Percentiles rank a stretch among this genome's conserved stretches.
These are phyloP conservation scores for Metarhizium anisopliae DNA, from an alignment of 2,329 filamentous ascomycete species.

Conservation along the genomic window DNA sequence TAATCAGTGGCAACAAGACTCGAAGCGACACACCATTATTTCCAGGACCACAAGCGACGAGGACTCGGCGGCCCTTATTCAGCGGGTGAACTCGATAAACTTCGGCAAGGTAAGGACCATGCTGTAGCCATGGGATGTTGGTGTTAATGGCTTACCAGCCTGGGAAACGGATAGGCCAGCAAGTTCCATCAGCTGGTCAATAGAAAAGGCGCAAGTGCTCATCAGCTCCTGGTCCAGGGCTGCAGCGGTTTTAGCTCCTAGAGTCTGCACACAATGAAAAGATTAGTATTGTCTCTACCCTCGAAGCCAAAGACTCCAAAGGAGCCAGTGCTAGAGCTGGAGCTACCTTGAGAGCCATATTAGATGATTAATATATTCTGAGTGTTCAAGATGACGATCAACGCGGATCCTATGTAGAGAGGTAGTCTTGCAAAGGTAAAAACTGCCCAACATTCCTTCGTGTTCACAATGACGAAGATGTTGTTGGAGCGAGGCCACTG, in stretches of 20 bases:
- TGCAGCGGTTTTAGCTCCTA: conserved; percentile 79
- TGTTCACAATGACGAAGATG: background rate
- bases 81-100: conserved; percentile 80
- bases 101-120: conserved; percentile 21
- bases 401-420: background rate
- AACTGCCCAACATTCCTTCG: background rate
- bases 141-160: conserved; percentile 48
- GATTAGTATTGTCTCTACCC: background rate
- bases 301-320: background rate
- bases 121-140: background rate
- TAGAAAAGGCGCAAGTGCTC: conserved; percentile 76
- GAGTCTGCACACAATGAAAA: conserved; percentile 47
- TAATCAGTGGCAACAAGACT: background rate
- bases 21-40: conserved; percentile 47
- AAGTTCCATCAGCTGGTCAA: conserved; percentile 96
- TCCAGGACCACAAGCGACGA: conserved; percentile 85
- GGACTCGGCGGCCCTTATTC: conserved; percentile 58
- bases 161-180: conserved; percentile 90
- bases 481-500: background rate
- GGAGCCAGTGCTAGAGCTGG: background rate
- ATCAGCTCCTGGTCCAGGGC: conserved; percentile 92
- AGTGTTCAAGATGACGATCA: background rate
- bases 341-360: background rate
- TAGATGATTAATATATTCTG: background rate
- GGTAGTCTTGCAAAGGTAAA: background rate